phyloP scores from a whole-genome alignment of 2,329 filamentous ascomycete genomes.

The Sclerotinia subarctica region DNA sequence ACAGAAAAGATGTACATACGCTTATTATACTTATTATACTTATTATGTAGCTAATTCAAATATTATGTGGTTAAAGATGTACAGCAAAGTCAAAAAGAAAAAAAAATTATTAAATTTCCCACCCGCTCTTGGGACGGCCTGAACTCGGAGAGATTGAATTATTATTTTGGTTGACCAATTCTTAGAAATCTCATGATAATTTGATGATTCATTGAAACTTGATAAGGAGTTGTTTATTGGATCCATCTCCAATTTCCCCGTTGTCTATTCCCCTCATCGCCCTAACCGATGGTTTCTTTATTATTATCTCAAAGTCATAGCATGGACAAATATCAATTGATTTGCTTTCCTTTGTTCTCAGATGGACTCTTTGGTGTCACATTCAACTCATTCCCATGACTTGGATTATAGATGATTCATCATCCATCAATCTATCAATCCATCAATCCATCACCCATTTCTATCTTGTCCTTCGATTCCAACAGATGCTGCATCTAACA shows the following conservation, averaged over 20 bases:
- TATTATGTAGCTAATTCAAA: not conserved
- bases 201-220: not conserved
- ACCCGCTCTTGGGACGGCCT: slow-evolving; percentile 4
- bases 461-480: not conserved
- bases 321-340: not conserved
- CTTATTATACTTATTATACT: no score
- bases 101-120: not conserved
- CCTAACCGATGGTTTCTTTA: not conserved
- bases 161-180: not conserved
- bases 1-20: slow-evolving; percentile 3
- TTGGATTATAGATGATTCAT: not conserved
- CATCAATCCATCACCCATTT: not conserved
- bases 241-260: not conserved
- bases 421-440: not conserved
- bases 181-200: not conserved
- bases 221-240: not conserved
- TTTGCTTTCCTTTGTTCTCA: not conserved
- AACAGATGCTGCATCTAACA: not conserved
- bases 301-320: not conserved
- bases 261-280: not conserved
- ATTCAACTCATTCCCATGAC: not conserved
- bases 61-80: no score
- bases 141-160: slow-evolving; percentile 3
- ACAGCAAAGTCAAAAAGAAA: not conserved
- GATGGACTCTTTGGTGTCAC: not conserved